Evolutionary conservation across 2,329 filamentous ascomycete species (phyloP).

Genomic region (Dactylellina sp.): DNA sequence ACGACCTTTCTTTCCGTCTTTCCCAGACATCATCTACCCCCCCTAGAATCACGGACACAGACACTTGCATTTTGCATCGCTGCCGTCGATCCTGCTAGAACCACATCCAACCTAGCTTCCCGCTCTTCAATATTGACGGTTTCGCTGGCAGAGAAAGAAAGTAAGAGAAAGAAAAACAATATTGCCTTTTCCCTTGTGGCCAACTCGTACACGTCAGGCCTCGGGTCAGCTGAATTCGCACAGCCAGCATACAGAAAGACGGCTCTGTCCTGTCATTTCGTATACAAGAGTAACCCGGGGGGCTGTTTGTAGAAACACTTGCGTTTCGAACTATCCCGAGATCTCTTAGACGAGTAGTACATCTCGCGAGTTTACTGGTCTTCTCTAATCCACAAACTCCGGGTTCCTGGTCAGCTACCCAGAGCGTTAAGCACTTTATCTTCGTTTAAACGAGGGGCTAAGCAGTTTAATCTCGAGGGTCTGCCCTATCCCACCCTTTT

Average conservation of each 20-base stretch:
- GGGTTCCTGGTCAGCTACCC: slow-evolving; percentile 34
- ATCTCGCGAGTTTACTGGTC: slow-evolving; percentile 53
- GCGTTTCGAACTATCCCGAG: slow-evolving; percentile 55
- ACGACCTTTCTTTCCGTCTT: slow-evolving; percentile 45
- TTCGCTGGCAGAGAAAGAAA: slow-evolving; percentile 41
- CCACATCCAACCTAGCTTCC: slow-evolving; percentile 26
- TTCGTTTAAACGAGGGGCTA: slow-evolving; percentile 55
- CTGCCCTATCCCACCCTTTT: slow-evolving; percentile 51
- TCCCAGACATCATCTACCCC: slow-evolving; percentile 29
- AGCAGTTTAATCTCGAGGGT: slow-evolving; percentile 55
- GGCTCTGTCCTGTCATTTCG: slow-evolving; percentile 19
- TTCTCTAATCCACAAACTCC: slow-evolving; percentile 46
- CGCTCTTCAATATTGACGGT: slow-evolving; percentile 44
- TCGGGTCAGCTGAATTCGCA: slow-evolving; percentile 56
- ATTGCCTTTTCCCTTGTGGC: slow-evolving; percentile 43
- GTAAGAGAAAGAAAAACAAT: slow-evolving; percentile 10
- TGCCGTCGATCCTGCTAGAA: slow-evolving; percentile 52
- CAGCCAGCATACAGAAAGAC: slow-evolving; percentile 35
- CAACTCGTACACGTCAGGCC: slow-evolving; percentile 56
- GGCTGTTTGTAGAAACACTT: slow-evolving; percentile 54
- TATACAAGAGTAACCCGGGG: slow-evolving; percentile 48
- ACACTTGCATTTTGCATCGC: slow-evolving; percentile 54
- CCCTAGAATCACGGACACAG: slow-evolving; percentile 40
- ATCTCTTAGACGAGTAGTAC: slow-evolving; percentile 49
- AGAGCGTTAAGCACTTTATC: slow-evolving; percentile 51